These are phyloP conservation scores for Russula olivacea DNA, from an alignment of 768 basidiomycete species.

Conservation along the genomic window DNA sequence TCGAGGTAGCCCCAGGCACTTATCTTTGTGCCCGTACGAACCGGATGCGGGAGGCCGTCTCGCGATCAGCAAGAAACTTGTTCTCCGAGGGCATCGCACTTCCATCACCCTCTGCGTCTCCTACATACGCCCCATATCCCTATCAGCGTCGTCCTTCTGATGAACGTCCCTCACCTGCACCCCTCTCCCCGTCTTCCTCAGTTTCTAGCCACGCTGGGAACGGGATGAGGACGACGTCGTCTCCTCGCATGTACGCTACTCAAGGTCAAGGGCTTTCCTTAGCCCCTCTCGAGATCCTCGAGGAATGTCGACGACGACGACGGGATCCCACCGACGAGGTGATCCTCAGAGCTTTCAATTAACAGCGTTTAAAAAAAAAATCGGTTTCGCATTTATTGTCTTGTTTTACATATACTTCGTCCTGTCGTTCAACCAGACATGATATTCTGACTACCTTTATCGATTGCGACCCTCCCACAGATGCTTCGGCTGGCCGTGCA, in stretches of 20 bases:
- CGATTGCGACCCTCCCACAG: neutral
- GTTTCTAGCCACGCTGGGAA: neutral
- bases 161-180: neutral
- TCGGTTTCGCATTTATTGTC: neutral
- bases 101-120: neutral
- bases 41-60: slow-evolving; percentile 26
- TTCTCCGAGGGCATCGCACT: slow-evolving; percentile 6
- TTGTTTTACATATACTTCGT: slow-evolving; percentile 2
- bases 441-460: slow-evolving; percentile 11
- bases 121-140: slow-evolving; percentile 9
- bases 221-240: neutral
- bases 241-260: neutral
- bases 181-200: slow-evolving; percentile 8
- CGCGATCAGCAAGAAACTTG: slow-evolving; percentile 12
- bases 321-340: slow-evolving; percentile 19
- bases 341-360: slow-evolving; percentile 16
- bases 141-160: slow-evolving; percentile 1
- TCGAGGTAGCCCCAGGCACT: slow-evolving; percentile 52
- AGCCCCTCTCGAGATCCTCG: slow-evolving; percentile 20
- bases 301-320: slow-evolving; percentile 11
- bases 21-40: slow-evolving; percentile 58
- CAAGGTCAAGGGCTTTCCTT: slow-evolving; percentile 11
- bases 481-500: neutral
- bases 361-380: neutral
- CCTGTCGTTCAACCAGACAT: neutral